Evolutionary conservation across 2,329 filamentous ascomycete species (phyloP).

Genomic region (Penicillium psychrosexuale): DNA sequence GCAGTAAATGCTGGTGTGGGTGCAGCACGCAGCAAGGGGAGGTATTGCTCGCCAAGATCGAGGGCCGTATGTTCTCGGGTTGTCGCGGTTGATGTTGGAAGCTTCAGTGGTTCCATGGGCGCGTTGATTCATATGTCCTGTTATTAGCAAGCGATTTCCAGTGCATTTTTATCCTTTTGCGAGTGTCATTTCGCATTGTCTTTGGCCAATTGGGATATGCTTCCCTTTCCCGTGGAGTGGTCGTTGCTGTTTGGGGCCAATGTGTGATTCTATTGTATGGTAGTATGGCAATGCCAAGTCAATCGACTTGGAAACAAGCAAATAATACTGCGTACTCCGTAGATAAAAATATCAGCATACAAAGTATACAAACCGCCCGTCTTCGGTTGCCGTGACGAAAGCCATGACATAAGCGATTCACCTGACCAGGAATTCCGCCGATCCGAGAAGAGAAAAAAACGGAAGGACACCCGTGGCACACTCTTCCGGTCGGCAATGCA

Average conservation of each 20-base stretch:
- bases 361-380: not conserved
- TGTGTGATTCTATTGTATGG: not conserved
- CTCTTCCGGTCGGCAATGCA: constrained; percentile 8
- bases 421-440: constrained; percentile 33
- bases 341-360: not conserved
- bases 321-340: not conserved
- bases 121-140: not conserved
- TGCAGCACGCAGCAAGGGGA: constrained; percentile 3
- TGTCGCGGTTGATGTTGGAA: not conserved
- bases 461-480: constrained; percentile 22
- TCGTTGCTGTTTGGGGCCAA: not conserved
- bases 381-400: constrained; percentile 36
- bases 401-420: constrained; percentile 33
- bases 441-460: constrained; percentile 39
- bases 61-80: not conserved
- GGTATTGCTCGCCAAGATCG: constrained; percentile 4
- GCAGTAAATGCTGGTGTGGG: not conserved
- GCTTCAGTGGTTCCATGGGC: not conserved
- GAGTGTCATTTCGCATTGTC: not conserved
- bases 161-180: not conserved
- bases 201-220: not conserved
- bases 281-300: not conserved
- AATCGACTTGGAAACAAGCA: not conserved
- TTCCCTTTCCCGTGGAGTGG: not conserved
- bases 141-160: constrained; percentile 4